phyloP scores from a whole-genome alignment of 192 early-diverging fungal species.

The Thamnidium elegans region DNA sequence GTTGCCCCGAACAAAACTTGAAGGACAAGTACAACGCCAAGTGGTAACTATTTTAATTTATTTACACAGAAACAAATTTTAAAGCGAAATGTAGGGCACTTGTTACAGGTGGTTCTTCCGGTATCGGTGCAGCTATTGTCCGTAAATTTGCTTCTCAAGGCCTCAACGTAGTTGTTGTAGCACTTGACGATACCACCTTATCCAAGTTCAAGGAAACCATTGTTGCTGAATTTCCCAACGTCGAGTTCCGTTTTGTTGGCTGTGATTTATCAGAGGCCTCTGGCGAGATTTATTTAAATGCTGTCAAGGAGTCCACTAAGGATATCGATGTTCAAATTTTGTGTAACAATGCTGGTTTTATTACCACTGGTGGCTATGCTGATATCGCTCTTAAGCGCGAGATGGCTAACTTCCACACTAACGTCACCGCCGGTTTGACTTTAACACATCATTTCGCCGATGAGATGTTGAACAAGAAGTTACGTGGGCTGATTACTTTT shows the following conservation, averaged over 20 bases:
- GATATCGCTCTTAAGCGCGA: conserved; percentile 33
- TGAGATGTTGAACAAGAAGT: conserved; percentile 34
- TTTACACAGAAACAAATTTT: neutral
- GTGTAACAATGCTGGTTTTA: conserved; percentile 64
- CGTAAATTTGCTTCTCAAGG: conserved; percentile 48
- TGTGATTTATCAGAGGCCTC: conserved; percentile 48
- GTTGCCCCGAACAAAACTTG: conserved; percentile 48
- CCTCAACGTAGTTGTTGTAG: conserved; percentile 56
- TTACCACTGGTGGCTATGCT: conserved; percentile 52
- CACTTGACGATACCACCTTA: conserved; percentile 47
- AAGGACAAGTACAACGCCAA: conserved; percentile 53
- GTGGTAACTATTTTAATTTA: conserved; percentile 39
- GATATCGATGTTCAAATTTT: conserved; percentile 51
- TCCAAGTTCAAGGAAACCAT: conserved; percentile 32
- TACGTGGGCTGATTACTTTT: conserved; percentile 49
- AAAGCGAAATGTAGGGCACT: conserved; percentile 39
- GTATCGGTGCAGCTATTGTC: conserved; percentile 57
- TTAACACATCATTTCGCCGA: conserved; percentile 54
- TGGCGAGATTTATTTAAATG: conserved; percentile 39
- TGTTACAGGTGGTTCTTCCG: conserved; percentile 58
- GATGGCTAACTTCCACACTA: conserved; percentile 53
- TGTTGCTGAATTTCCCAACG: conserved; percentile 37
- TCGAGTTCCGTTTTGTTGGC: conserved; percentile 47
- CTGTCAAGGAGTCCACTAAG: conserved; percentile 38
- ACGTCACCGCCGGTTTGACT: conserved; percentile 45